phyloP scores from a whole-genome alignment of 805 yeast genomes.

The Ogataea nakhonphanomensis region DNA sequence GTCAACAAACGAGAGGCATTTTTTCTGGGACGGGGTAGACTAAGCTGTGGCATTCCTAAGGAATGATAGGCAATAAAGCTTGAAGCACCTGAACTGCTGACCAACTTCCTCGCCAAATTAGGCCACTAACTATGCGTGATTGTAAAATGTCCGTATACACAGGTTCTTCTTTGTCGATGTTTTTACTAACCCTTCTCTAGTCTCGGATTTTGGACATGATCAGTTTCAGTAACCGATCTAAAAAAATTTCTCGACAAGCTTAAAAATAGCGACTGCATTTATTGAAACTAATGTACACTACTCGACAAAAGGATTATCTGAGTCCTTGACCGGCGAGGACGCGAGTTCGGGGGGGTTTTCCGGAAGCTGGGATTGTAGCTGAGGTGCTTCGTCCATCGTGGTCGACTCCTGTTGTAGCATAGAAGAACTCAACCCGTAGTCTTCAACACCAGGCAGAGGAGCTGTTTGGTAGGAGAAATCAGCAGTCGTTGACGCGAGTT shows the following conservation, averaged over 20 bases:
- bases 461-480: slow-evolving; percentile 23
- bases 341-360: slow-evolving; percentile 5
- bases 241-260: background rate
- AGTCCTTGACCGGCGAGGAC: slow-evolving; percentile 8
- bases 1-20: background rate
- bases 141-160: no score
- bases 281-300: slow-evolving; percentile 8
- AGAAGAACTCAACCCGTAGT: slow-evolving; percentile 13
- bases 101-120: no score
- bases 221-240: background rate
- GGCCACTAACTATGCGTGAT: no score
- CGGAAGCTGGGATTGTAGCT: slow-evolving; percentile 13
- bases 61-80: background rate
- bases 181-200: no score
- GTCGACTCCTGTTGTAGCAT: slow-evolving; percentile 17
- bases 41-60: slow-evolving; percentile 1
- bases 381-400: slow-evolving; percentile 20
- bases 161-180: no score
- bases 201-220: no score
- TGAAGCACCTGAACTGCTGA: no score
- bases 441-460: slow-evolving; percentile 11
- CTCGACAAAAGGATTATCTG: slow-evolving; percentile 10
- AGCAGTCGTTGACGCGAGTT: slow-evolving; percentile 24
- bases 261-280: slow-evolving; percentile 1
- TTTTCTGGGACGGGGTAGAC: background rate